Percentiles rank a stretch among this genome's conserved stretches.
Conservation (phyloP, 2,329 filamentous ascomycete genomes). For the Colletotrichum sp. region DNA sequence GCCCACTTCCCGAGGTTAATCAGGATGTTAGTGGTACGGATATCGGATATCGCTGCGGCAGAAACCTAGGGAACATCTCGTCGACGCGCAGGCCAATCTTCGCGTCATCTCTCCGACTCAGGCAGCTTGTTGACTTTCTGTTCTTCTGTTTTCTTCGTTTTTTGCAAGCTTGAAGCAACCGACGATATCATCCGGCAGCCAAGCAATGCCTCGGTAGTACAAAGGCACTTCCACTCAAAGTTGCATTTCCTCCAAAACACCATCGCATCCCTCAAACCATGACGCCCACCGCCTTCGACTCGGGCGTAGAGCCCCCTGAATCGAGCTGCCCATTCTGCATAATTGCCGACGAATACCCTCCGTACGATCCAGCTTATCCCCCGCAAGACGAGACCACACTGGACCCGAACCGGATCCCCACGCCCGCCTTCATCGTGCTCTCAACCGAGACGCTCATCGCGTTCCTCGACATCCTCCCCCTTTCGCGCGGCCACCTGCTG, state of each 20-base stretch:
- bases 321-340: slow-evolving; percentile 66
- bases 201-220: not conserved
- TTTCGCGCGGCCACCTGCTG: slow-evolving; percentile 82
- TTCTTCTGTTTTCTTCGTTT: not conserved
- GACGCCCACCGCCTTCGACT: slow-evolving; percentile 17
- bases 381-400: slow-evolving; percentile 41
- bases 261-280: not conserved
- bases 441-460: slow-evolving; percentile 80
- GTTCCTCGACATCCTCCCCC: slow-evolving; percentile 92
- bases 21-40: not conserved
- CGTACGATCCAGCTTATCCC: slow-evolving; percentile 50
- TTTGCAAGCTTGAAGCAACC: not conserved
- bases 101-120: not conserved
- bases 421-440: slow-evolving; percentile 70
- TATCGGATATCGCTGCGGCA: not conserved
- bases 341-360: slow-evolving; percentile 55
- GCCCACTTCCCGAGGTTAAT: slow-evolving; percentile 21
- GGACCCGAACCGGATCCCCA: slow-evolving; percentile 37
- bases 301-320: slow-evolving; percentile 26
- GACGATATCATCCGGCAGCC: not conserved
- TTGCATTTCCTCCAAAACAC: not conserved
- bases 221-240: not conserved
- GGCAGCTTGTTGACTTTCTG: not conserved
- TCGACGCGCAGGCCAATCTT: not conserved
- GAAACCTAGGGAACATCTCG: not conserved